Evolutionary conservation across 1,284 basidiomycete species (phyloP).

Genomic region (Tetrapyrgos nigripes): DNA sequence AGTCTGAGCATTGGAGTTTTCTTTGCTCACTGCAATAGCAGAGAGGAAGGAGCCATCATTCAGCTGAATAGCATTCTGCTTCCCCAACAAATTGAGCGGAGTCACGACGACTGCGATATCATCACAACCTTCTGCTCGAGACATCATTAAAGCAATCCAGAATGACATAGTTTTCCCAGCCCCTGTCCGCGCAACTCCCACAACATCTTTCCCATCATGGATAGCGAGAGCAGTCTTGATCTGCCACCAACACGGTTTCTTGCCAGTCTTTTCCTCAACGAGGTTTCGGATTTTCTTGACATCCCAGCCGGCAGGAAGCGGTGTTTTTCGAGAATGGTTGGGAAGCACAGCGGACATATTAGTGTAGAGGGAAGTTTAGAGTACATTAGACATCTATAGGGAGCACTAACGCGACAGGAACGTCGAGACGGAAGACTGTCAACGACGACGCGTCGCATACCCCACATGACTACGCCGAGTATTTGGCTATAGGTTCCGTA

Average conservation of each 20-base stretch:
- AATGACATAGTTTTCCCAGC: slow-evolving; percentile 26
- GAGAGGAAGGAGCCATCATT: neutral
- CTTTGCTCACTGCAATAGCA: slow-evolving; percentile 5
- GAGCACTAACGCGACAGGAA: too few species aligned
- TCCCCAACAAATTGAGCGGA: slow-evolving; percentile 14
- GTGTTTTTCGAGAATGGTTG: too few species aligned
- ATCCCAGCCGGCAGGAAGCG: neutral
- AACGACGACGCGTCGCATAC: too few species aligned
- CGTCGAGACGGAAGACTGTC: too few species aligned
- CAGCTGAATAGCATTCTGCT: slow-evolving; percentile 12
- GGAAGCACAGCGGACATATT: too few species aligned
- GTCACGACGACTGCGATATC: slow-evolving; percentile 18
- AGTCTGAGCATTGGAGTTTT: slow-evolving; percentile 15
- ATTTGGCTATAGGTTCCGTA: too few species aligned
- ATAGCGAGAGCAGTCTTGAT: slow-evolving; percentile 18
- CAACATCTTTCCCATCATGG: slow-evolving; percentile 20
- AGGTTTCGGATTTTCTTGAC: slow-evolving; percentile 4
- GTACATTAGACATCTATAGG: too few species aligned
- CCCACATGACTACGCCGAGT: too few species aligned
- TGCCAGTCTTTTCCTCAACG: neutral
- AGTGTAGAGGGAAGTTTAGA: too few species aligned
- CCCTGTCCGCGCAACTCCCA: slow-evolving; percentile 19
- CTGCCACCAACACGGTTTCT: slow-evolving; percentile 15
- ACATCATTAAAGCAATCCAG: slow-evolving; percentile 23
- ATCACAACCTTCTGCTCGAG: slow-evolving; percentile 12